phyloP scores from a whole-genome alignment of 306 rosid genomes.

The Quercus mongolica region DNA sequence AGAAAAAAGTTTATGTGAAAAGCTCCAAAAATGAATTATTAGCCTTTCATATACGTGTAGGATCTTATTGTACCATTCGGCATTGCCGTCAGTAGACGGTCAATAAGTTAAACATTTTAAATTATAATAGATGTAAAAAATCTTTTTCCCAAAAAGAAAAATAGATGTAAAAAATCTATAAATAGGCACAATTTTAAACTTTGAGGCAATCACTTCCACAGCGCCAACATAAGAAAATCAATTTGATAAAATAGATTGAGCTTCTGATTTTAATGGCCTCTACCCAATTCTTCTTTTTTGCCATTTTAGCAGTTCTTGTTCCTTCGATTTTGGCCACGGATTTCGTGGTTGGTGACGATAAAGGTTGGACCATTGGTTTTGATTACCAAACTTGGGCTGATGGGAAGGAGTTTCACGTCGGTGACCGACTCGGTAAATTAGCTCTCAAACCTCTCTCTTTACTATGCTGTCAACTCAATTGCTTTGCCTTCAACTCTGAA shows the following conservation, averaged over 20 bases:
- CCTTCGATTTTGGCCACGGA: conserved; percentile 32
- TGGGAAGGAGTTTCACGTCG: conserved; percentile 39
- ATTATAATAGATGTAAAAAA: no score
- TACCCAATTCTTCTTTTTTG: conserved; percentile 19
- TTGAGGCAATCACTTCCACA: neutral
- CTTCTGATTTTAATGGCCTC: conserved; percentile 26
- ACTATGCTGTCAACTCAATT: no score
- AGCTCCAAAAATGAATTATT: no score
- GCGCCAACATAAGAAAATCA: neutral
- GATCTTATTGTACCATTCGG: no score
- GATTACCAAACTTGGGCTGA: conserved; percentile 43
- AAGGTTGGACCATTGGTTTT: conserved; percentile 38
- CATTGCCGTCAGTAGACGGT: no score
- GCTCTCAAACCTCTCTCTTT: neutral
- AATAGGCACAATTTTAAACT: neutral
- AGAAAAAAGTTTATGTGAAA: no score
- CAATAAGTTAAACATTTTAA: no score
- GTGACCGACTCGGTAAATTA: conserved; percentile 44
- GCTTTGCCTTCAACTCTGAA: no score
- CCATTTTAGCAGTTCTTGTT: conserved; percentile 15
- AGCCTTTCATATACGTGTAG: no score
- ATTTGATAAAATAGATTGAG: neutral
- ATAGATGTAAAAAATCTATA: neutral
- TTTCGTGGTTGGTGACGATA: conserved; percentile 34
- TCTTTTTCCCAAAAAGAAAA: no score